Evolutionary conservation across 768 basidiomycete species (phyloP).

Genomic region (Phallus indusiatus): DNA sequence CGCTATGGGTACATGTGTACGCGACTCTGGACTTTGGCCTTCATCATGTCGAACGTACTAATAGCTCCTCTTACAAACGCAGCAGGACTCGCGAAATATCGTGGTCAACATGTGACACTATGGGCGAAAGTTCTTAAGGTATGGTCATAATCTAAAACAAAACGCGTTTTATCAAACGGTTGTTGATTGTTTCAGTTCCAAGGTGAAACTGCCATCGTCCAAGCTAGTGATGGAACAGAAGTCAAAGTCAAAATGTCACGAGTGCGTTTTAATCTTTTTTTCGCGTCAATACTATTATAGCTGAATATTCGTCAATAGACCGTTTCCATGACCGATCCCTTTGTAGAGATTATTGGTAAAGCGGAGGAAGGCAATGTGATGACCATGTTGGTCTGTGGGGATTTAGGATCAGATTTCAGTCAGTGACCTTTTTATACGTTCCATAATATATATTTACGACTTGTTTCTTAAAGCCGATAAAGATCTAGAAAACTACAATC

Average conservation of each 20-base stretch:
- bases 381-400: conserved; percentile 41
- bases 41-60: conserved; percentile 18
- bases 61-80: conserved; percentile 55
- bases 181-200: conserved; percentile 22
- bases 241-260: conserved; percentile 35
- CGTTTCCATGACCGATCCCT: conserved; percentile 39
- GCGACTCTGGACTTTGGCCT: background rate
- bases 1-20: conserved; percentile 5
- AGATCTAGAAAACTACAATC: conserved; percentile 5
- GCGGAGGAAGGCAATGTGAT: conserved; percentile 47
- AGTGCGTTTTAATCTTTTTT: conserved; percentile 24
- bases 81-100: conserved; percentile 40
- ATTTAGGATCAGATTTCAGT: conserved; percentile 59
- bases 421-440: conserved; percentile 16
- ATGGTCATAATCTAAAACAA: conserved; percentile 12
- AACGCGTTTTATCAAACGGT: background rate
- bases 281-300: background rate
- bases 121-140: conserved; percentile 54
- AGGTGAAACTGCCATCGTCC: conserved; percentile 42
- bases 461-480: background rate
- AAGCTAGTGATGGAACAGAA: conserved; percentile 59
- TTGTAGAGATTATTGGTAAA: conserved; percentile 58
- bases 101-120: conserved; percentile 48
- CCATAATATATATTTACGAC: background rate
- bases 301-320: conserved; percentile 22